Percentiles rank a stretch among this genome's conserved stretches.
phyloP scores from a whole-genome alignment of 1,139 yeast genomes.

The Debaryomycetaceae sp. region DNA sequence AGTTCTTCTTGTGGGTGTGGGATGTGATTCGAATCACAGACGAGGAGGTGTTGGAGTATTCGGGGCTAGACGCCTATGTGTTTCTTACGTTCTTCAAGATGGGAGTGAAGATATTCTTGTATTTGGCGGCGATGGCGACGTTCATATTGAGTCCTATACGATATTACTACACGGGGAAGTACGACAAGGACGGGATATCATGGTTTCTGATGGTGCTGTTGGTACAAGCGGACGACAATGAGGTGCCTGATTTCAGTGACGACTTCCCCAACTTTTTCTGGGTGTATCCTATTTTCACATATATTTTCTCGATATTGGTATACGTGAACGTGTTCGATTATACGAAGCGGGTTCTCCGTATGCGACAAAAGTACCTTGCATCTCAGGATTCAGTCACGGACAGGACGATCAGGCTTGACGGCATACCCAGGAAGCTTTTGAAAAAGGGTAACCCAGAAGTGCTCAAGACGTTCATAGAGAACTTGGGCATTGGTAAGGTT shows the following conservation, averaged over 20 bases:
- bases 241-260: constrained; percentile 20
- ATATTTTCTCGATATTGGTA: constrained; percentile 72
- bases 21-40: constrained; percentile 36
- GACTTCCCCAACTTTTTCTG: constrained; percentile 46
- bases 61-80: constrained; percentile 48
- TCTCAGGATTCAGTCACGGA: constrained; percentile 89
- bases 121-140: constrained; percentile 37
- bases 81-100: constrained; percentile 43
- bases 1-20: constrained; percentile 40
- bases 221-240: neutral
- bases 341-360: constrained; percentile 67
- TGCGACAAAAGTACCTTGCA: constrained; percentile 82
- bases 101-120: constrained; percentile 40
- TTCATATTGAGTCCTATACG: constrained; percentile 42
- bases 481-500: constrained; percentile 60
- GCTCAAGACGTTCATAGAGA: constrained; percentile 55
- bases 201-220: neutral
- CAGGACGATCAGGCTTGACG: constrained; percentile 83
- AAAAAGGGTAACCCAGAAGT: constrained; percentile 36
- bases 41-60: constrained; percentile 38
- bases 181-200: constrained; percentile 36
- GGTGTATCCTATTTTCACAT: constrained; percentile 86
- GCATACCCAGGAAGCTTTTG: constrained; percentile 58
- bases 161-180: constrained; percentile 44
- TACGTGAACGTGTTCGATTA: constrained; percentile 60